Conservation (phyloP, 345 rosid species). For the Kernera saxatilis region DNA sequence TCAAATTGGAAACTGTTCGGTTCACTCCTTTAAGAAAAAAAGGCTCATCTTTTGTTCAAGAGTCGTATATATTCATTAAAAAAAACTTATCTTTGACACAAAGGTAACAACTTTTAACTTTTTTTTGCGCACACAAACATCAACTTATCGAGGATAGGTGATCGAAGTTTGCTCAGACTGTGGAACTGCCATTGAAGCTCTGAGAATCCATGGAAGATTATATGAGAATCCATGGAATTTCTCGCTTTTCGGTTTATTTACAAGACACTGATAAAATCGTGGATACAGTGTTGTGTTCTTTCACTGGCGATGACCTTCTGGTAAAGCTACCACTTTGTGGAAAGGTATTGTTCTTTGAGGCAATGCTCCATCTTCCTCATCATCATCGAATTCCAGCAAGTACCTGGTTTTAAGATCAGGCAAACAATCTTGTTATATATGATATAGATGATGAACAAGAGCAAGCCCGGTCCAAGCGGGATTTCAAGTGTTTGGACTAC, state of each 20-base stretch:
- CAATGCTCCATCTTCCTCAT: slow-evolving; percentile 84
- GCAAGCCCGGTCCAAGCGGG: background rate
- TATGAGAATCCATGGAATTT: no score
- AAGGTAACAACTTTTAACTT: no score
- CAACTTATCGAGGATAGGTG: no score
- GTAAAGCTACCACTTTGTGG: slow-evolving; percentile 66
- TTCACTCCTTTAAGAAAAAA: no score
- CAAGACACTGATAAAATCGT: background rate
- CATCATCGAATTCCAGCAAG: slow-evolving; percentile 85
- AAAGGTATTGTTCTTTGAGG: slow-evolving; percentile 78
- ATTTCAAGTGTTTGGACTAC: background rate
- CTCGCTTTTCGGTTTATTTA: background rate
- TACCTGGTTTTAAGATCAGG: slow-evolving; percentile 38
- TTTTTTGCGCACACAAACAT: no score
- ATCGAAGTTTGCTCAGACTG: no score
- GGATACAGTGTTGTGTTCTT: background rate
- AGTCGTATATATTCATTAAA: no score
- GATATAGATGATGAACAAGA: background rate
- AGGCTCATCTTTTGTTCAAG: no score
- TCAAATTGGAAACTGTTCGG: no score
- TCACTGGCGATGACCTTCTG: slow-evolving; percentile 73
- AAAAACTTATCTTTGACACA: no score
- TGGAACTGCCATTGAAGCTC: no score
- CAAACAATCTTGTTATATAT: background rate
- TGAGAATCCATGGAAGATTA: no score